Evolutionary conservation across 2,329 filamentous ascomycete genomes (phyloP).

Genomic region (Sarocladiaceae sp.): DNA sequence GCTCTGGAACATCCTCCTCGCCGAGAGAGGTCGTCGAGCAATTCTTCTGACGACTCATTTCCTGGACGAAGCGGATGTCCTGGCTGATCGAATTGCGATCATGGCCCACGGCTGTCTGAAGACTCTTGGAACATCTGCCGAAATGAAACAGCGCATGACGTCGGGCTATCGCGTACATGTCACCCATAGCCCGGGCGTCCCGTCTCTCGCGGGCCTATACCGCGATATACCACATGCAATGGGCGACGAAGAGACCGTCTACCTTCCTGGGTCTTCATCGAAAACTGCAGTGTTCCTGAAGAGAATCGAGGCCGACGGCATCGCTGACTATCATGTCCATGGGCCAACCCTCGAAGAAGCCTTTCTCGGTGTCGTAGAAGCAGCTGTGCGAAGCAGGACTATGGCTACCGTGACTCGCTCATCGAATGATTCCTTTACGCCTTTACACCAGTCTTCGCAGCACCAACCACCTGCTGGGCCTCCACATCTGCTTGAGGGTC

Average conservation of each 20-base stretch:
- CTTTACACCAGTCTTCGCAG: too few species aligned
- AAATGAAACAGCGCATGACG: conserved; percentile 59
- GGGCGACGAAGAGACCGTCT: too few species aligned
- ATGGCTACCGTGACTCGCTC: too few species aligned
- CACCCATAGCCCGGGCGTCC: conserved; percentile 14
- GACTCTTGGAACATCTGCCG: conserved; percentile 58
- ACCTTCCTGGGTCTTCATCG: conserved; percentile 50
- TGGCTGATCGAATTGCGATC: conserved; percentile 65
- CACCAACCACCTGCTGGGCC: too few species aligned
- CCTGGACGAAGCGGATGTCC: conserved; percentile 64
- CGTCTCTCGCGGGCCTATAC: conserved; percentile 20
- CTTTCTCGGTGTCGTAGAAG: conserved; percentile 15
- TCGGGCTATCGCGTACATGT: conserved; percentile 59
- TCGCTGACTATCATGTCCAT: conserved; percentile 34
- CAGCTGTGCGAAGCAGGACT: neutral
- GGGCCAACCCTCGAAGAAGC: conserved; percentile 29
- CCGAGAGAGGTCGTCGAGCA: conserved; percentile 56
- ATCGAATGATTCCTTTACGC: too few species aligned
- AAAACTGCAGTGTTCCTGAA: conserved; percentile 48
- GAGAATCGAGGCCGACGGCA: conserved; percentile 20
- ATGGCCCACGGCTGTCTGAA: conserved; percentile 59
- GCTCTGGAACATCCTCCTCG: conserved; percentile 67
- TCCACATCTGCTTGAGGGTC: too few species aligned
- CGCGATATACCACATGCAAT: too few species aligned
- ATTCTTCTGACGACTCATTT: conserved; percentile 69